These are phyloP conservation scores for Lactifluus pinguis DNA, from an alignment of 768 basidiomycete genomes.

Conservation along the genomic window DNA sequence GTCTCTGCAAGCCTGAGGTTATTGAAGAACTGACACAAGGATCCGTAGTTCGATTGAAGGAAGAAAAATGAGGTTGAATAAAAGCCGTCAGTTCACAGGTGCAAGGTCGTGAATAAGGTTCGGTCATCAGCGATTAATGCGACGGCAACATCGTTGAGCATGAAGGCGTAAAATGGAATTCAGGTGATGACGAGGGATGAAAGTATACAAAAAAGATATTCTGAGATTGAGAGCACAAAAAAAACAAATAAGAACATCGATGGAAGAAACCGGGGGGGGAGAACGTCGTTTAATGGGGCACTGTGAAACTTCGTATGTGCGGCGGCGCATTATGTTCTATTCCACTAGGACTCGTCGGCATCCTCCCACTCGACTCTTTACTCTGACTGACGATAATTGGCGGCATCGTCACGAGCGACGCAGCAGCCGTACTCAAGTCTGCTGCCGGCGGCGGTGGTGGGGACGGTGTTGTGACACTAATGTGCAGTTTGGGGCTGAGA, in stretches of 20 bases:
- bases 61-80: background rate
- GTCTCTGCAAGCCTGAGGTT: too few species aligned
- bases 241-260: background rate
- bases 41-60: background rate
- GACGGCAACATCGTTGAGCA: too few species aligned
- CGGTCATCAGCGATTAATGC: too few species aligned
- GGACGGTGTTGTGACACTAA: too few species aligned
- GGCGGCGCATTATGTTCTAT: conserved; percentile 19
- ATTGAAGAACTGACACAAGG: background rate
- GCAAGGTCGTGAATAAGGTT: background rate
- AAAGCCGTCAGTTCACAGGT: background rate
- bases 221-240: background rate
- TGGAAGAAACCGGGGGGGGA: too few species aligned
- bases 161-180: background rate
- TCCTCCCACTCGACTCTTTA: conserved; percentile 43
- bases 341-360: conserved; percentile 43
- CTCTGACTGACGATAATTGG: conserved; percentile 43
- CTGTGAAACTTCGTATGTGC: background rate
- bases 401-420: conserved; percentile 46
- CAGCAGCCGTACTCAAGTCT: too few species aligned
- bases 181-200: background rate
- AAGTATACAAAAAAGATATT: background rate
- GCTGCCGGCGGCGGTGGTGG: too few species aligned
- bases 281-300: background rate
- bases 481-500: background rate